phyloP scores from a whole-genome alignment of 1,139 yeast species.

The Magnusiomyces suaveolens region DNA sequence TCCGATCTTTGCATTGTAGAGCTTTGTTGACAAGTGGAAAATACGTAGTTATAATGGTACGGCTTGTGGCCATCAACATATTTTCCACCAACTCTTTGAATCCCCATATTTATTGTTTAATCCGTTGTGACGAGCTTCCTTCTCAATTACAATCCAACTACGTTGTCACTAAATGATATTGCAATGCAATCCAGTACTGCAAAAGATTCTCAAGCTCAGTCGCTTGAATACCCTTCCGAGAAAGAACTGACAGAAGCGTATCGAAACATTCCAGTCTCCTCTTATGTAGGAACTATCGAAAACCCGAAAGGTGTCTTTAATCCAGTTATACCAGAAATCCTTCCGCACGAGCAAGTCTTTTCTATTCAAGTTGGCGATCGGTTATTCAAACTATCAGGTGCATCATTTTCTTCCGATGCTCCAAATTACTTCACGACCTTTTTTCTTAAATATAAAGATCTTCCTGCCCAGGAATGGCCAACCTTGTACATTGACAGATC shows the following conservation, averaged over 20 bases:
- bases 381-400: conserved; percentile 49
- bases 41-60: too few species aligned
- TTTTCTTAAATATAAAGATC: conserved; percentile 28
- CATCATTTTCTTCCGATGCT: conserved; percentile 68
- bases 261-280: conserved; percentile 6
- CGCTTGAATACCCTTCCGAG: not conserved
- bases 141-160: too few species aligned
- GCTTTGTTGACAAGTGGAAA: too few species aligned
- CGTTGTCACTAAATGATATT: too few species aligned
- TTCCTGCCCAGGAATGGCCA: conserved; percentile 27
- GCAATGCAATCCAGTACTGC: too few species aligned
- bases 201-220: too few species aligned
- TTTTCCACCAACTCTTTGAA: too few species aligned
- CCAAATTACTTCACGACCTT: conserved; percentile 44
- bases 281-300: conserved; percentile 13
- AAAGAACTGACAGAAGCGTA: conserved; percentile 7
- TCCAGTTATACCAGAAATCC: conserved; percentile 45
- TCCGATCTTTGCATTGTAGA: too few species aligned
- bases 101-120: too few species aligned
- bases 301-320: conserved; percentile 30
- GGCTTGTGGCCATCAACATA: too few species aligned
- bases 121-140: too few species aligned
- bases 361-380: conserved; percentile 65
- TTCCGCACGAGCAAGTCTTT: conserved; percentile 60
- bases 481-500: conserved; percentile 66